Base-by-base conservation (phyloP, 208 protist species). In the Wallacemonas sp. region DNA sequence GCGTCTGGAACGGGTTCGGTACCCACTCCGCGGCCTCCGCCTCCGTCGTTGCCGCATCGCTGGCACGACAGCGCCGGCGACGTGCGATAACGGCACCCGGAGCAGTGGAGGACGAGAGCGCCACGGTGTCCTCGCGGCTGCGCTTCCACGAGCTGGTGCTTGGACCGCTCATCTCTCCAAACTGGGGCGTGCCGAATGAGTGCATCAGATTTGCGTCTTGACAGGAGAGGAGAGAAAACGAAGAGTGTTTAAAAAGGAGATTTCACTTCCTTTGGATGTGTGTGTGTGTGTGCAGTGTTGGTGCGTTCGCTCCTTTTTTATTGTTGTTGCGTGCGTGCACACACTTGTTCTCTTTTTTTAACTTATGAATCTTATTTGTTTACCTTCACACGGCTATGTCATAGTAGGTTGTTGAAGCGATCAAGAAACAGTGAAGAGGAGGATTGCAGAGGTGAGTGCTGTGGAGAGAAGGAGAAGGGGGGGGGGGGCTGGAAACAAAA, bases 101-200 rank as follows among this genome's bases (percentile, higher is more conserved):
- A 12, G 3, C 49, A 57, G 8, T 5, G 3, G 49, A 31, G 3
- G n/a, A 28, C 5, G 49, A 38, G 7, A 26, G 8, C 2, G 3
- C 5, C 57, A 29, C 18, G 11, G 39, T 38, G 11, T 38, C 44
- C 8, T 55, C 61, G 20, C 42, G 61, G 64, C 36, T 69, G 0
- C 39, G 20, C 18, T 25, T 41, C 7, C 46, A 31, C 41, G 18
- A 2, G 41, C 45, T 2, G 36, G n/a, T 18, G 61, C 48, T 45
- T 57, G 67, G 38, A 39, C 61, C 33, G 39, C 71, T 46, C 72
- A 45, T 63, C 76, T 71, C 31, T 77, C 74, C 31, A 83, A 61
- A 10, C 73, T 28, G 49, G 44, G 7, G 44, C 44, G 44, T 18
- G 44, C n/a, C 44, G n/a, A 25, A 50, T 12, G n/a, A 25, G 12